phyloP scores from a whole-genome alignment of 202 grass and related monocot species.

The Musa balbisiana region DNA sequence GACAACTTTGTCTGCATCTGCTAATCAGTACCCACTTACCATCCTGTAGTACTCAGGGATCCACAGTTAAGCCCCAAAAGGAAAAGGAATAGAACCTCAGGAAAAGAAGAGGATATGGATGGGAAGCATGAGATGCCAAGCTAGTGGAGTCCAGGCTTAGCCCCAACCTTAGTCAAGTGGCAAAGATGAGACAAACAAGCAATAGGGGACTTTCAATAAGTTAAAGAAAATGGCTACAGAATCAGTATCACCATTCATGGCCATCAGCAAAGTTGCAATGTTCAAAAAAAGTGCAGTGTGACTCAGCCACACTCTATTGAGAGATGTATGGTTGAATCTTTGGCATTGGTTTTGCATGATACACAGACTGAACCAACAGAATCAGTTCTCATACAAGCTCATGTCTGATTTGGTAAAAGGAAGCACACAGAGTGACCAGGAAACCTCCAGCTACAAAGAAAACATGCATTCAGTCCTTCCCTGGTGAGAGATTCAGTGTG shows the following conservation, averaged over 20 bases:
- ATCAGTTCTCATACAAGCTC: too few relatives aligned
- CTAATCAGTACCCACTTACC: neutral
- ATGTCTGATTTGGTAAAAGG: neutral
- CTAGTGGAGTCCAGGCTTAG: constrained; percentile 70
- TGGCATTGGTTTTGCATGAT: neutral
- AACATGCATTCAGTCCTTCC: neutral
- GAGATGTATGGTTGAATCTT: neutral
- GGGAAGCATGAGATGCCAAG: constrained; percentile 75
- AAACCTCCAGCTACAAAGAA: neutral
- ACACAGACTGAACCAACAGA: too few relatives aligned
- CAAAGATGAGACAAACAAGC: neutral
- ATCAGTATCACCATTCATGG: neutral
- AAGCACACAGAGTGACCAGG: neutral
- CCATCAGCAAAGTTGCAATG: neutral
- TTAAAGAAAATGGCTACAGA: neutral
- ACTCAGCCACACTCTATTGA: neutral
- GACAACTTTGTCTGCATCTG: neutral
- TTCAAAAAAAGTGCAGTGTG: neutral
- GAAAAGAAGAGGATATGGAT: constrained; percentile 8
- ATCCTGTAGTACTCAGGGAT: neutral
- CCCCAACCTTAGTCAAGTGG: constrained; percentile 32
- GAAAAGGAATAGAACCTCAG: neutral
- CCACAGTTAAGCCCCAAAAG: neutral
- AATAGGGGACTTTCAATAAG: neutral
- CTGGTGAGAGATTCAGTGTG: too few relatives aligned